These are phyloP conservation scores for Nakataea oryzae DNA, from an alignment of 2,329 filamentous ascomycete species.

Conservation along the genomic window DNA sequence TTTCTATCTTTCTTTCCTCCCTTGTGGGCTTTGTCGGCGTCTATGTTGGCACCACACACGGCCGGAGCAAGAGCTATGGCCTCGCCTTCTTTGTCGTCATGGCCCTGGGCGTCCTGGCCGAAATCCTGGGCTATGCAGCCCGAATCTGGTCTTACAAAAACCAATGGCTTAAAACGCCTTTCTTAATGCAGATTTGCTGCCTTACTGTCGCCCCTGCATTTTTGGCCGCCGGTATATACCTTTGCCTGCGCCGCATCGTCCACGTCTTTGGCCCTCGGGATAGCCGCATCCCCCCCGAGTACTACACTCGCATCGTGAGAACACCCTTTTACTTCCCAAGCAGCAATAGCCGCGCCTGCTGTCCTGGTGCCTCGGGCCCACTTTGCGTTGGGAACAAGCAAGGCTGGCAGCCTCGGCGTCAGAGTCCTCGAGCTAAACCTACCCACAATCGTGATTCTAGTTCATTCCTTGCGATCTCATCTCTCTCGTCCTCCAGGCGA, in stretches of 20 bases:
- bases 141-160: constrained; percentile 45
- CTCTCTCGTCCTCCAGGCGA: constrained; percentile 49
- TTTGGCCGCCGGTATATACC: constrained; percentile 52
- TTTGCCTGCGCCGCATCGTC: constrained; percentile 44
- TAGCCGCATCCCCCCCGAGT: constrained; percentile 33
- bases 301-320: constrained; percentile 37
- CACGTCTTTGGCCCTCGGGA: constrained; percentile 35
- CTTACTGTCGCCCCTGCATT: constrained; percentile 57
- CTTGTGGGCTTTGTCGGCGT: constrained; percentile 27
- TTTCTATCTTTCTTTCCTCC: constrained; percentile 37
- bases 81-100: constrained; percentile 43
- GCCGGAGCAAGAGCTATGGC: constrained; percentile 26
- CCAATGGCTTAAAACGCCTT: constrained; percentile 34
- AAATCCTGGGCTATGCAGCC: constrained; percentile 49
- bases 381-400: too few species aligned
- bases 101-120: constrained; percentile 38
- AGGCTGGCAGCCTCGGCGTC: too few species aligned
- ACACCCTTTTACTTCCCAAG: not conserved
- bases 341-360: not conserved
- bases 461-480: constrained; percentile 56
- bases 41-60: constrained; percentile 18
- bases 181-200: constrained; percentile 48
- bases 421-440: not conserved
- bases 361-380: too few species aligned
- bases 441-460: constrained; percentile 15